Conservation (phyloP, 2,329 filamentous ascomycete species). For the Neonectria coccinea region DNA sequence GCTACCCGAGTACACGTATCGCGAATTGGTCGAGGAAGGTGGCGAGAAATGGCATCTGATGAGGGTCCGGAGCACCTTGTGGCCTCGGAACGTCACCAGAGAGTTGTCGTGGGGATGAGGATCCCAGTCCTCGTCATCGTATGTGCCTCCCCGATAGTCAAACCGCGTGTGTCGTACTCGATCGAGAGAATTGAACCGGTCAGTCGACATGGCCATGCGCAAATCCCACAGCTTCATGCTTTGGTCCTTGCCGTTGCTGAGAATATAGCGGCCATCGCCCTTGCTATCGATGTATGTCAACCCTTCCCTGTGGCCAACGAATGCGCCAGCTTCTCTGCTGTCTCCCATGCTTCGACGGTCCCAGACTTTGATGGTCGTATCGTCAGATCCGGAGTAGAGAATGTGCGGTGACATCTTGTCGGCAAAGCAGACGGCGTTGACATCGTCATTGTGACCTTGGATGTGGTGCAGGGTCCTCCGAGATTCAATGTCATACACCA, state of each 20-base stretch:
- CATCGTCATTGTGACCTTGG: slow-evolving; percentile 84
- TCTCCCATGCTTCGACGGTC: slow-evolving; percentile 93
- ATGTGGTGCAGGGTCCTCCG: slow-evolving; percentile 80
- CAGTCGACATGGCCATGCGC: slow-evolving; percentile 84
- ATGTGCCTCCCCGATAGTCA: slow-evolving; percentile 79
- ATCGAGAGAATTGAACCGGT: slow-evolving; percentile 68
- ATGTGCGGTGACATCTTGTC: slow-evolving; percentile 91
- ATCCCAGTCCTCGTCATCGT: slow-evolving; percentile 72
- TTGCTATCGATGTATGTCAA: slow-evolving; percentile 78
- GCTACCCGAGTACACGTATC: slow-evolving; percentile 94
- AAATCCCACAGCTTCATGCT: slow-evolving; percentile 98
- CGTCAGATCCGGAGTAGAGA: slow-evolving; percentile 94
- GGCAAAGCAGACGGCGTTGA: slow-evolving; percentile 97
- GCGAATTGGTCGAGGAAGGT: slow-evolving; percentile 83
- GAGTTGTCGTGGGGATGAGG: slow-evolving; percentile 85
- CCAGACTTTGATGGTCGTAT: slow-evolving; percentile 95
- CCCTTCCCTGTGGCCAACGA: slow-evolving; percentile 75
- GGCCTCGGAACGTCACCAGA: slow-evolving; percentile 91
- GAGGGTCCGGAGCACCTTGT: slow-evolving; percentile 87
- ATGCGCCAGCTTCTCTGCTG: slow-evolving; percentile 75
- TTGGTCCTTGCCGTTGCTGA: slow-evolving; percentile 96
- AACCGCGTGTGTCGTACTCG: slow-evolving; percentile 70
- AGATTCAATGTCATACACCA: slow-evolving; percentile 93
- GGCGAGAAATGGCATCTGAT: slow-evolving; percentile 97
- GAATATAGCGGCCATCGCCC: slow-evolving; percentile 81